Base-by-base conservation (phyloP, 208 protist genomes). In the Crithidia sp. region DNA sequence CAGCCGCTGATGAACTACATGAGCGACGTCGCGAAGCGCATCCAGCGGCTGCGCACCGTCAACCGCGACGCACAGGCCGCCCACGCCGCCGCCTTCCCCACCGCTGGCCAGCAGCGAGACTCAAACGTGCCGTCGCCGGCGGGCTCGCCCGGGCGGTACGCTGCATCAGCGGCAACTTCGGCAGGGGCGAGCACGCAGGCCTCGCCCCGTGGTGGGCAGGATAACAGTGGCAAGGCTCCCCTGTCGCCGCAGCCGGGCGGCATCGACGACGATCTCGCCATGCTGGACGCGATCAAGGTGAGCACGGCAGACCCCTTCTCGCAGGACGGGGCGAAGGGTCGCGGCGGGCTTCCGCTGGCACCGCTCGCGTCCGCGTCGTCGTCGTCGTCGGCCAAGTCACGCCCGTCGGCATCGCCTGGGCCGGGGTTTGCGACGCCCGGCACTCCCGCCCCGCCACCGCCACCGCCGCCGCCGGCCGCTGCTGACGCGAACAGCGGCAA, bases 1-100 rank as follows among this genome's bases (percentile, higher is more conserved):
- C 62, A 85, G 39, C 62, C 61, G 2, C 74, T 93, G 10, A 83
- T 83, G 71, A 81, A 85, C 49, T 90, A 89, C 67, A 82, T 91
- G 66, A 83, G 84, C 54, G 83, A 90, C 62, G 84, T 93, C 0
- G 86, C 84, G 13, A 85, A 84, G 54, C 79, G 80, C 14, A 78
- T 93, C 44, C 87, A 90, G 66, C 73, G 74, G 2, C 74, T 92
- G 37, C 83, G 82, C 60, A 64, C 70, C 9, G 7, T 77, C 14
- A 76, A 55, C 52, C 47, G 67, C 37, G 41, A 50, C 3, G 49
- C 55, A 0, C 74, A 69, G 62, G 66, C 43, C 19, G 52, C 53
- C 14, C 64, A 52, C 57, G 65, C 52, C 53, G 64, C 72, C 6
- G 65, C 17, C 37, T 52, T 66, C 19, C 19, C 53, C 19, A 52